Conservation (phyloP, 768 basidiomycete genomes). For the Holtermannia corniformis region DNA sequence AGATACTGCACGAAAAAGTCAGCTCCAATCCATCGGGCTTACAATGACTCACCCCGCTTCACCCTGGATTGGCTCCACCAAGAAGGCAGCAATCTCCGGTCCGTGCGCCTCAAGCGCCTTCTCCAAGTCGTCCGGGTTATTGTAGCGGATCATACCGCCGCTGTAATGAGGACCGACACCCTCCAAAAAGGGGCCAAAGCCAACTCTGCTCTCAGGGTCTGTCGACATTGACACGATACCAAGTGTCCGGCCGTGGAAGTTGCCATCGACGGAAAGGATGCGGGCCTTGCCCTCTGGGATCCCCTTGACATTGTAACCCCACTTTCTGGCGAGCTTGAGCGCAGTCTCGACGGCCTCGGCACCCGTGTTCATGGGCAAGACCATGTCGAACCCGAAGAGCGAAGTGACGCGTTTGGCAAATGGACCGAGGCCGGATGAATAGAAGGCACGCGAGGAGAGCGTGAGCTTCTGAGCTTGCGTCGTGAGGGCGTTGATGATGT, state of each 20-base stretch:
- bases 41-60: conserved; percentile 70
- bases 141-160: conserved; percentile 68
- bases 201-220: conserved; percentile 74
- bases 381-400: conserved; percentile 87
- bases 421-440: conserved; percentile 81
- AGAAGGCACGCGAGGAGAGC: conserved; percentile 90
- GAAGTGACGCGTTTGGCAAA: conserved; percentile 76
- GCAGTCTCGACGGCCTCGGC: conserved; percentile 96
- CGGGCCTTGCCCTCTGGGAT: conserved; percentile 73
- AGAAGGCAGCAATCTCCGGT: conserved; percentile 75
- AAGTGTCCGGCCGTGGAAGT: conserved; percentile 91
- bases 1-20: conserved; percentile 52
- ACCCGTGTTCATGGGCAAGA: conserved; percentile 97
- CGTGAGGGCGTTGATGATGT: conserved; percentile 57
- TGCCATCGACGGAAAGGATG: conserved; percentile 73
- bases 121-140: conserved; percentile 70
- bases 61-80: conserved; percentile 98
- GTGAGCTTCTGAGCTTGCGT: conserved; percentile 83
- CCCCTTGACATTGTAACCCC: conserved; percentile 85
- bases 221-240: conserved; percentile 84
- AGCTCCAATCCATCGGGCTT: neutral
- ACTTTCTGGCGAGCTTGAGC: conserved; percentile 92
- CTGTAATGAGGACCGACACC: conserved; percentile 74
- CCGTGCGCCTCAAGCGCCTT: conserved; percentile 71
- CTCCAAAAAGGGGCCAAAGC: conserved; percentile 84